Evolutionary conservation across 805 yeast species (phyloP), one percentile per base, ranked within the genome.

Genomic region (Candida piceae): DNA sequence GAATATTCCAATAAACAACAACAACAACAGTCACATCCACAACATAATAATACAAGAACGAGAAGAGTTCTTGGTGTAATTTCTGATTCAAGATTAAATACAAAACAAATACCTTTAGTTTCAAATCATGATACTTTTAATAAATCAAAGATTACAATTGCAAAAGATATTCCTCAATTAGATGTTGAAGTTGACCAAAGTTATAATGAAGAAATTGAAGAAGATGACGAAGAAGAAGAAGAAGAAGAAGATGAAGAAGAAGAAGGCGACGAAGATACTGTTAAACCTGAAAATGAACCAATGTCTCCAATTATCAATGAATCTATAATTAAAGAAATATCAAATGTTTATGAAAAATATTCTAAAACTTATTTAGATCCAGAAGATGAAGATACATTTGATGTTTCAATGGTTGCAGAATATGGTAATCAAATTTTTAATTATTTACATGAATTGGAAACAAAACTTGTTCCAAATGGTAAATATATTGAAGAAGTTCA

Each of bases 321-420:
- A 11, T 53, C 63, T 10, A 74, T 76, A 12, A 69, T 69, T 44
- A 52, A 55, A 10, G 78, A 79, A 47, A 64, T 83, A 40, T 67
- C 67, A 38, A 45, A 59, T 22, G 76, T 82, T 7, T 73, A 72
- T 58, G 57, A 57, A 10, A 67, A 70, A 49, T 76, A 74, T 49
- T 67, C 82, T 23, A 59, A 69, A 29, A 64, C 64, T 21, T 57
- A 66, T 1, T 66, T 83, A 34, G 90, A 83, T 57, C 83, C 78
- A 24, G 71, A 74, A 40, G 95, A 86, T 55, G 94, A 85, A 54
- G 96, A 86, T 56, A 80, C 87, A 1, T 80, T 67, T 55, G 95
- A 86, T 56, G 80, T 82, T 7, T 80, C 90, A 4, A 88, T 90
- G 96, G 97, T 85, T 19, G 77, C 87, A 36, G 98, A 90, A 64